Conservation (phyloP, 805 yeast species). For the Saccharomycodes ludwigii region DNA sequence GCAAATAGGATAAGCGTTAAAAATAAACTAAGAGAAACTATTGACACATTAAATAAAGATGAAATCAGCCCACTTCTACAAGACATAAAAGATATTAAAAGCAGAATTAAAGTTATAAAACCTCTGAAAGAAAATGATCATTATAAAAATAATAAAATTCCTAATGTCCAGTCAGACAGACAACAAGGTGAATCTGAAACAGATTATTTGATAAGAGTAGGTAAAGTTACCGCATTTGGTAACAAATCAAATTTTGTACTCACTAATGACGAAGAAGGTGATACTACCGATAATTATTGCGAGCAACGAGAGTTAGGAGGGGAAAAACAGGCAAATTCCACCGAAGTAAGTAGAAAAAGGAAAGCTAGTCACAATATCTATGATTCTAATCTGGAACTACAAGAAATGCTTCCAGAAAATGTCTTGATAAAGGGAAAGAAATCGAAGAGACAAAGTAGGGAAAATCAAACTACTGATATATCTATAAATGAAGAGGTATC, state of each 20-base stretch:
- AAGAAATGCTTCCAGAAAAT: conserved; percentile 6
- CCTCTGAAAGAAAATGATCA: conserved; percentile 6
- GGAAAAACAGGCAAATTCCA: no score
- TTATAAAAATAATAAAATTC: conserved; percentile 9
- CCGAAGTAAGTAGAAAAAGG: no score
- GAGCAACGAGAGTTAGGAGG: conserved; percentile 11
- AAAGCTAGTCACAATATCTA: no score
- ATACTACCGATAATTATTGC: no score
- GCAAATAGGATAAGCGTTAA: conserved; percentile 59
- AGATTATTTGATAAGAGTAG: conserved; percentile 77
- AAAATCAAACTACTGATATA: conserved; percentile 8
- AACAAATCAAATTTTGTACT: conserved; percentile 41
- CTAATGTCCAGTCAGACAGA: conserved; percentile 23
- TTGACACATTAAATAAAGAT: conserved; percentile 33
- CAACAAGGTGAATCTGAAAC: conserved; percentile 65
- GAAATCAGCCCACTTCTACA: conserved; percentile 41
- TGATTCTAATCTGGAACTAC: no score
- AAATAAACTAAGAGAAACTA: conserved; percentile 40
- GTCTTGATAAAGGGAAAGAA: conserved; percentile 15
- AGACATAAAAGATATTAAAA: conserved; percentile 54
- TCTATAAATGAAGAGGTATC: conserved; percentile 10
- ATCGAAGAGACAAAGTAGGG: conserved; percentile 9
- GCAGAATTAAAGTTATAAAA: conserved; percentile 28
- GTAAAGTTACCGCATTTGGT: conserved; percentile 91
- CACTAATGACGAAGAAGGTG: conserved; percentile 20